Percentiles rank a stretch among this genome's conserved stretches.
These are phyloP conservation scores for Stentor roeselii DNA, from an alignment of 73 alveolate species.

Conservation along the genomic window DNA sequence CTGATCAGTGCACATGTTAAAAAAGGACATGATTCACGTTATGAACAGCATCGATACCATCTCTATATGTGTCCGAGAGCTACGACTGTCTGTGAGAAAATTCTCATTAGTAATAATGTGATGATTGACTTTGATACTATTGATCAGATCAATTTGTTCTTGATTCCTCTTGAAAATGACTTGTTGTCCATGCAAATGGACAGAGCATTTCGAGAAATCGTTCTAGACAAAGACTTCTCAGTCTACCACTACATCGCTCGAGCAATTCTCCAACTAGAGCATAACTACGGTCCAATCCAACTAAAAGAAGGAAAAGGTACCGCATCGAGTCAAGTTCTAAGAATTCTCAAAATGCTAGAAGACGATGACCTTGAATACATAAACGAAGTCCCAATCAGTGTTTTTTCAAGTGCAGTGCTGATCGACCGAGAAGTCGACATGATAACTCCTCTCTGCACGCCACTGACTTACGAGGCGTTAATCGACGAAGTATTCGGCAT, in stretches of 20 bases:
- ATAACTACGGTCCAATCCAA: slow-evolving; percentile 50
- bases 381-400: slow-evolving; percentile 11
- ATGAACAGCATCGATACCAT: slow-evolving; percentile 21
- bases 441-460: slow-evolving; percentile 56
- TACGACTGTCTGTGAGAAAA: slow-evolving; percentile 29
- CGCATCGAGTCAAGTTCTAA: slow-evolving; percentile 14
- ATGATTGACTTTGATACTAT: slow-evolving; percentile 27
- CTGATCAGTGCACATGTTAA: neutral
- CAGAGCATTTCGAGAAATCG: slow-evolving; percentile 47
- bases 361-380: neutral
- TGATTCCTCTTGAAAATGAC: slow-evolving; percentile 61
- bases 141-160: slow-evolving; percentile 45
- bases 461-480: slow-evolving; percentile 59
- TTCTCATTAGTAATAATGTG: slow-evolving; percentile 4
- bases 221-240: slow-evolving; percentile 48
- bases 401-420: neutral
- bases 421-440: slow-evolving; percentile 56
- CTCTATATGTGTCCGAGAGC: slow-evolving; percentile 25
- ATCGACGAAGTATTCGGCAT: slow-evolving; percentile 59
- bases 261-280: slow-evolving; percentile 46
- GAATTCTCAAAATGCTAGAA: slow-evolving; percentile 32
- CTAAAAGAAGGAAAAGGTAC: slow-evolving; percentile 47
- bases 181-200: slow-evolving; percentile 55
- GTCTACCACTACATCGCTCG: slow-evolving; percentile 47
- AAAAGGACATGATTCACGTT: neutral